Conservation (phyloP, 352 stramenopile genomes). For the Pythium brassicae region DNA sequence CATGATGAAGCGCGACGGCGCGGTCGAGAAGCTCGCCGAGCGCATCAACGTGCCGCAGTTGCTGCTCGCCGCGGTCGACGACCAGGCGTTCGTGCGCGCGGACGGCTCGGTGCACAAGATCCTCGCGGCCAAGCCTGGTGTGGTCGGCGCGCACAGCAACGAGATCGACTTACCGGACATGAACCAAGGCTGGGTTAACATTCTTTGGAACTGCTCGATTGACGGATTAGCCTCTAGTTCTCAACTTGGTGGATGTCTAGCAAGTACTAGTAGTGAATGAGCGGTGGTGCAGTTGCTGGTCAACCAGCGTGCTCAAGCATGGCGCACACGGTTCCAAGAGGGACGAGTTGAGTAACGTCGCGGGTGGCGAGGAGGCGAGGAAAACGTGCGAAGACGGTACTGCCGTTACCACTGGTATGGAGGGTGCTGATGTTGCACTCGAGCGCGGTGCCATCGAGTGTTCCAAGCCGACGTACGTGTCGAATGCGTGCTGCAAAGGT, state of each 20-base stretch:
- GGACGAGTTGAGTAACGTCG: conserved; percentile 1
- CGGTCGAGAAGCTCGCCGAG: conserved; percentile 34
- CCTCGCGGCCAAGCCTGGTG: conserved; percentile 10
- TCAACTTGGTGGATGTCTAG: neutral
- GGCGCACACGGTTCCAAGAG: neutral
- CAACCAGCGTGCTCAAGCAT: neutral
- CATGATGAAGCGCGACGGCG: conserved; percentile 20
- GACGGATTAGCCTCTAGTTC: conserved; percentile 6
- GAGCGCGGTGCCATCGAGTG: neutral
- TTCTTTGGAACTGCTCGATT: conserved; percentile 7
- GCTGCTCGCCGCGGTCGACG: conserved; percentile 35
- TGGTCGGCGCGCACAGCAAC: conserved; percentile 13
- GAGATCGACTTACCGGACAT: conserved; percentile 43
- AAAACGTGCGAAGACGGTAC: neutral
- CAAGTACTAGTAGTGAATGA: neutral
- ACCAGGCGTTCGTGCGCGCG: conserved; percentile 28
- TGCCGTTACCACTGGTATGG: neutral
- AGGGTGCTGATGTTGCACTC: neutral
- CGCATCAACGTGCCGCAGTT: conserved; percentile 37
- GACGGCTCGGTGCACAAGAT: conserved; percentile 39
- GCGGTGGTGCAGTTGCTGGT: neutral
- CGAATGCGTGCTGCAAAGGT: conserved; percentile 2
- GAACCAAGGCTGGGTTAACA: conserved; percentile 57
- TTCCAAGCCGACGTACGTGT: neutral
- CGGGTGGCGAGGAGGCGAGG: conserved; percentile 5